These are phyloP conservation scores for Neopestalotiopsis rosae DNA, from an alignment of 2,329 filamentous ascomycete species.

Conservation along the genomic window DNA sequence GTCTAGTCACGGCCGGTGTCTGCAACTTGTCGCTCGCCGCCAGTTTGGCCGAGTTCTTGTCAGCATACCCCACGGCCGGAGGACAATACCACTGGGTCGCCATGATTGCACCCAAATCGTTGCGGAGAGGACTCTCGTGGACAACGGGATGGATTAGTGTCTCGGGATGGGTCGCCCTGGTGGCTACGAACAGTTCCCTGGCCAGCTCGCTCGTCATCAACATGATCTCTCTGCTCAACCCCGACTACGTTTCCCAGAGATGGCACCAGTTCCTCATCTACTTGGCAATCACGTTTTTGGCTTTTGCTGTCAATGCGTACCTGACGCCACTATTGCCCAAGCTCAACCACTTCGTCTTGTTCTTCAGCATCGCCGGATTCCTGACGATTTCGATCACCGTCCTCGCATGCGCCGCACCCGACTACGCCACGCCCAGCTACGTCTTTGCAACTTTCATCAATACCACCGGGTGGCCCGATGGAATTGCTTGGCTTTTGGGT, in stretches of 20 bases:
- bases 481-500: conserved; percentile 61
- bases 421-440: conserved; percentile 67
- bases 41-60: conserved; percentile 74
- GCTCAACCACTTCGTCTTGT: conserved; percentile 72
- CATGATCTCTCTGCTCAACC: conserved; percentile 66
- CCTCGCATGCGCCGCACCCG: conserved; percentile 67
- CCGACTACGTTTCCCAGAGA: conserved; percentile 58
- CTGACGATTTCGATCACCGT: conserved; percentile 72
- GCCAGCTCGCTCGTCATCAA: conserved; percentile 71
- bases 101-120: conserved; percentile 62
- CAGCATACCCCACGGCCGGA: conserved; percentile 64
- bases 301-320: conserved; percentile 70
- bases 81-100: conserved; percentile 78
- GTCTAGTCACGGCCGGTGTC: conserved; percentile 65
- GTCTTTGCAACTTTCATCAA: conserved; percentile 75
- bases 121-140: conserved; percentile 70
- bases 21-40: conserved; percentile 74
- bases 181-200: conserved; percentile 70
- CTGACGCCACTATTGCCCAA: conserved; percentile 65
- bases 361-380: conserved; percentile 74
- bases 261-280: conserved; percentile 81
- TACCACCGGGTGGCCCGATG: conserved; percentile 71
- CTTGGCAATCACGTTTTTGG: conserved; percentile 64
- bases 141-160: conserved; percentile 76
- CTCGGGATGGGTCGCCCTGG: conserved; percentile 74